These are phyloP conservation scores for Hanseniaspora sp. DNA, from an alignment of 1,139 yeast genomes.

Conservation along the genomic window DNA sequence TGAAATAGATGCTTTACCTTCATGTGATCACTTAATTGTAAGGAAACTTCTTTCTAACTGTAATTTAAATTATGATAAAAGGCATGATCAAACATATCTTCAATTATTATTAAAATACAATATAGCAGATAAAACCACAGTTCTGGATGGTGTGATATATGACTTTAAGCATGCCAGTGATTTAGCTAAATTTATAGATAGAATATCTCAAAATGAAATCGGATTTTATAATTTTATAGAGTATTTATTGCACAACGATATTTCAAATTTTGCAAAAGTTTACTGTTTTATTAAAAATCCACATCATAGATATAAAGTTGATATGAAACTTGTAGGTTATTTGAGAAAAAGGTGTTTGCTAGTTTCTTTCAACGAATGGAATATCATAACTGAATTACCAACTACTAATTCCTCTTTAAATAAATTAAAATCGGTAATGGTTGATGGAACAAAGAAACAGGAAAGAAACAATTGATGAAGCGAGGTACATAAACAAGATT, in stretches of 20 bases:
- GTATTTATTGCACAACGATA: constrained; percentile 4
- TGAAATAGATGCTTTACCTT: background rate
- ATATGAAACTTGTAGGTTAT: background rate
- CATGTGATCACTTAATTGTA: background rate
- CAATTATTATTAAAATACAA: background rate
- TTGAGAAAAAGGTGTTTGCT: background rate
- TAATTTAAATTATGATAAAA: background rate
- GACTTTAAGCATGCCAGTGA: background rate
- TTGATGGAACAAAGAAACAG: background rate
- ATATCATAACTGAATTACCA: background rate
- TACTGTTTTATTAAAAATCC: constrained; percentile 1
- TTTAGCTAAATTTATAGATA: background rate
- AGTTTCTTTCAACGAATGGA: constrained; percentile 2
- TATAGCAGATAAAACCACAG: background rate
- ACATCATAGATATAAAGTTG: background rate
- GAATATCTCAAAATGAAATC: constrained; percentile 6
- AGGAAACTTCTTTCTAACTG: background rate
- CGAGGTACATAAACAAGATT: no score
- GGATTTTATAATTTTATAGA: background rate
- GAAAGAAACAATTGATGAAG: background rate
- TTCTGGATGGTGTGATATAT: background rate
- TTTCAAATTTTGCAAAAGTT: constrained; percentile 1
- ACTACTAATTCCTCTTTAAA: background rate
- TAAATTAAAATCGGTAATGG: background rate
- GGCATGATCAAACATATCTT: background rate